Base-by-base conservation (phyloP, 2,329 filamentous ascomycete genomes). In the Fusarium sp. region DNA sequence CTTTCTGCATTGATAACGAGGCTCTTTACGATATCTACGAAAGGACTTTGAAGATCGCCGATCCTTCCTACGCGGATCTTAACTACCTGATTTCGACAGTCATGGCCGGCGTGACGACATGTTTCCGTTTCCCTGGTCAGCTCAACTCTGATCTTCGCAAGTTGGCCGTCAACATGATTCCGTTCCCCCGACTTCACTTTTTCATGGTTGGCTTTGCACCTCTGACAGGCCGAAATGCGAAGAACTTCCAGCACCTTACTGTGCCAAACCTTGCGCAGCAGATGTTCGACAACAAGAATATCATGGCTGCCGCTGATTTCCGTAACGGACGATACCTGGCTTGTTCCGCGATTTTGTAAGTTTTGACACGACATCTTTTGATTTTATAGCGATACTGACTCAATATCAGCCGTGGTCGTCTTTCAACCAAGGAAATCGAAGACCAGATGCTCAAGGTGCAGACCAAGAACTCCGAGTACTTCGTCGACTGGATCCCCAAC, bases 281-380 rank as follows among this genome's bases (percentile, higher is more conserved):
- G 86, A 98, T 99, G 93, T 99, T 97, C 88, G 96, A 99, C 87
- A 94, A 96, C 79, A 98, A 98, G 94, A 99, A 99, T 91, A 99
- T 99, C 94, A 99, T 99, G 96, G 96, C 96, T 85, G 96, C 96
- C 72, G 96, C 94, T 72, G 96, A 99, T 88, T 99, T 99, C 94
- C 94, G 96, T 79, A 99, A 98, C 84, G 96, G 96, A 82, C 96
- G 96, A 80, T 99, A 99, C 89, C 91, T 99, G 79, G 98, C 96
- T 76, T 99, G 96, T 91, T 98, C 92, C 82, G 94, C 96, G 81
- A 97, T 99, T 85, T 99, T 99, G 89, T 92, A 83, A 84, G 89
- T 85, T 68, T 22, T 24, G n/a, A 10, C 7, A 11, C 7, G 1
- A 11, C 15, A 31, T 4, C n/a, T 19, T n/a, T 19, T 3, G 24